Percentiles rank a stretch among this genome's conserved stretches.
These are phyloP conservation scores for Hansenula sp. DNA, from an alignment of 1,139 yeast genomes.

Conservation along the genomic window DNA sequence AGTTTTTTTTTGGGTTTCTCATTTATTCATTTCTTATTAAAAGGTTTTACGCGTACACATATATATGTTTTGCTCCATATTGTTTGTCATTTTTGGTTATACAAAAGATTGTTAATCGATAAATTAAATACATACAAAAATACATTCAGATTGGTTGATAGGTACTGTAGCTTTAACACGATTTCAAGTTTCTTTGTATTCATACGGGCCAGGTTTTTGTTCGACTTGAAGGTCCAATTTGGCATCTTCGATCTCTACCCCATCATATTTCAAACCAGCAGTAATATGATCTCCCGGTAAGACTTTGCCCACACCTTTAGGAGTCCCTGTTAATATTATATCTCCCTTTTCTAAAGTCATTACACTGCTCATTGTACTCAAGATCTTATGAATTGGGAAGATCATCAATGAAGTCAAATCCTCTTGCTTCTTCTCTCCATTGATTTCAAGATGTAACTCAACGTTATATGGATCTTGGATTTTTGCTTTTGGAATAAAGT, in stretches of 20 bases:
- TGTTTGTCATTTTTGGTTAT: background rate
- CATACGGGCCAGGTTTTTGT: slow-evolving; percentile 79
- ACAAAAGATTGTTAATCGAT: background rate
- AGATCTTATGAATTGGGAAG: slow-evolving; percentile 77
- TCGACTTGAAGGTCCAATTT: slow-evolving; percentile 53
- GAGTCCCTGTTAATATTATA: slow-evolving; percentile 90
- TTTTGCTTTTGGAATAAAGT: slow-evolving; percentile 58
- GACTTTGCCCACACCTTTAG: slow-evolving; percentile 92
- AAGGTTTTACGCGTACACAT: background rate
- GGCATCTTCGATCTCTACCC: slow-evolving; percentile 49
- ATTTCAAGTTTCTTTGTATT: slow-evolving; percentile 51
- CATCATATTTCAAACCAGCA: slow-evolving; percentile 53
- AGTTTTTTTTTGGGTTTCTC: background rate
- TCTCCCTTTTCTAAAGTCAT: slow-evolving; percentile 94
- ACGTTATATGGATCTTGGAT: slow-evolving; percentile 77
- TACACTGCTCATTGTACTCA: slow-evolving; percentile 76
- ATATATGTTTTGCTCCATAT: background rate
- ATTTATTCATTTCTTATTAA: background rate
- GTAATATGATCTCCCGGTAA: slow-evolving; percentile 72
- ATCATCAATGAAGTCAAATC: slow-evolving; percentile 86
- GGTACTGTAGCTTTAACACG: too few species aligned
- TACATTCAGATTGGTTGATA: background rate
- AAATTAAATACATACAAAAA: background rate
- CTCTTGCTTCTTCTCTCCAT: slow-evolving; percentile 66
- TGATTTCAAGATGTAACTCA: slow-evolving; percentile 61